Percentiles rank a stretch among this genome's conserved stretches.
Evolutionary conservation across 352 stramenopile species (phyloP).

Genomic region (Phytophthora vignae): DNA sequence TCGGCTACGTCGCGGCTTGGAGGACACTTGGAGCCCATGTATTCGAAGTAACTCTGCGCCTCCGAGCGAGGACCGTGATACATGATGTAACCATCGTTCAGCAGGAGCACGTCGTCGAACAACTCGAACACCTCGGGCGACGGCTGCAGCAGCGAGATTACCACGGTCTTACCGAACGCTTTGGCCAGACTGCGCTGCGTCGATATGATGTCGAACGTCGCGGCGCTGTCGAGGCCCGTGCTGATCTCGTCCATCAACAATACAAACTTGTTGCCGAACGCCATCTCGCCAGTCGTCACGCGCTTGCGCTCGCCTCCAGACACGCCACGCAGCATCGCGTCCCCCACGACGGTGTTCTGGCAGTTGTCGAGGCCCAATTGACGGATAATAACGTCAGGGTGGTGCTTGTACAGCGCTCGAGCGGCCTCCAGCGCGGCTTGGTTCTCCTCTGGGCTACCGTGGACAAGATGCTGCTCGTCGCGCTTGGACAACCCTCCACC

Average conservation of each 20-base stretch:
- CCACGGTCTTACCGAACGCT: conserved; percentile 43
- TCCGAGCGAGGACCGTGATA: conserved; percentile 77
- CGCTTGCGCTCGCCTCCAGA: conserved; percentile 75
- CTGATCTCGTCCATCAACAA: conserved; percentile 38
- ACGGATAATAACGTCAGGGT: conserved; percentile 19
- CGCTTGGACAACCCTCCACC: conserved; percentile 18
- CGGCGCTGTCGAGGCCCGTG: conserved; percentile 29
- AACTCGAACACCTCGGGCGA: conserved; percentile 90
- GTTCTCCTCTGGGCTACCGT: conserved; percentile 38
- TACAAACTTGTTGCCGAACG: conserved; percentile 28
- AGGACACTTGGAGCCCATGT: conserved; percentile 61
- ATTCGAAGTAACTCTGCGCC: conserved; percentile 75
- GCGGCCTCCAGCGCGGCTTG: conserved; percentile 17
- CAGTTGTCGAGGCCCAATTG: conserved; percentile 32
- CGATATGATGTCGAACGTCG: conserved; percentile 45
- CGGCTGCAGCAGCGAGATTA: conserved; percentile 87
- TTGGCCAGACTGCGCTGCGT: conserved; percentile 43
- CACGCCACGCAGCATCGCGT: conserved; percentile 54
- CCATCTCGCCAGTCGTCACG: conserved; percentile 31
- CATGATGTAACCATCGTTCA: conserved; percentile 87
- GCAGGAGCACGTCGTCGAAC: conserved; percentile 92
- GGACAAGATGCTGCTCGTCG: conserved; percentile 31
- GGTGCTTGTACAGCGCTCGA: conserved; percentile 31
- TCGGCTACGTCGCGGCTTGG: conserved; percentile 47
- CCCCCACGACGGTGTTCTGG: conserved; percentile 75